phyloP scores from a whole-genome alignment of 306 rosid genomes.

The Elaeagnus macrophylla region DNA sequence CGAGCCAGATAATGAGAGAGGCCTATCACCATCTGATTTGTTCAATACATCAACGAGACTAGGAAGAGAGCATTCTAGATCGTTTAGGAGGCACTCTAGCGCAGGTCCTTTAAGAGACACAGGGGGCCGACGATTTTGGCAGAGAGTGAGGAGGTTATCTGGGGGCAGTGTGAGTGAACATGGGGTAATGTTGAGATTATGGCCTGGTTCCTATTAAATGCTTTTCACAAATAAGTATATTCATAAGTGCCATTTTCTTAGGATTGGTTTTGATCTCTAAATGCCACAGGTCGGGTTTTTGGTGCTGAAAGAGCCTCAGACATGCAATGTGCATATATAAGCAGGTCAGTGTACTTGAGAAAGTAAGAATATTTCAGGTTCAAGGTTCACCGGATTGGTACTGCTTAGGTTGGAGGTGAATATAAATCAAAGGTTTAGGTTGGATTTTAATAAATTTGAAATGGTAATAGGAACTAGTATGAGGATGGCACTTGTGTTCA shows the following conservation, averaged over 20 bases:
- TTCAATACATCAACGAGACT: slow-evolving; percentile 34
- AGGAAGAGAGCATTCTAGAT: slow-evolving; percentile 33
- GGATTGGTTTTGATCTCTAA: slow-evolving; percentile 7
- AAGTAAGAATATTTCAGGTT: no score
- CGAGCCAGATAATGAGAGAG: slow-evolving; percentile 39
- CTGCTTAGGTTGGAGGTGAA: no score
- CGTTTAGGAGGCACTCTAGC: slow-evolving; percentile 53
- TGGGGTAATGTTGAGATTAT: slow-evolving; percentile 34
- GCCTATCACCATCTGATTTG: slow-evolving; percentile 44
- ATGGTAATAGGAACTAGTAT: no score
- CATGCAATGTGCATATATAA: no score
- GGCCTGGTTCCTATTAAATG: slow-evolving; percentile 31
- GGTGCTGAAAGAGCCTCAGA: no score
- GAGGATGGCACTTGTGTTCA: no score
- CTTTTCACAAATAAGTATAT: slow-evolving; percentile 5
- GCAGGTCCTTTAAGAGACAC: slow-evolving; percentile 56
- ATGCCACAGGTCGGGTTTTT: background rate
- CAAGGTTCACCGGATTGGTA: no score
- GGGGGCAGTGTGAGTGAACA: slow-evolving; percentile 71
- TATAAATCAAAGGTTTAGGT: no score
- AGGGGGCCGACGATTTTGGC: slow-evolving; percentile 57
- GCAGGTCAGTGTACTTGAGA: no score
- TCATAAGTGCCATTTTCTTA: slow-evolving; percentile 11
- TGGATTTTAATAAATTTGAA: no score
- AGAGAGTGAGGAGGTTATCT: slow-evolving; percentile 50